Conservation (phyloP, 2,329 filamentous ascomycete species). For the Fusarium nodosum region DNA sequence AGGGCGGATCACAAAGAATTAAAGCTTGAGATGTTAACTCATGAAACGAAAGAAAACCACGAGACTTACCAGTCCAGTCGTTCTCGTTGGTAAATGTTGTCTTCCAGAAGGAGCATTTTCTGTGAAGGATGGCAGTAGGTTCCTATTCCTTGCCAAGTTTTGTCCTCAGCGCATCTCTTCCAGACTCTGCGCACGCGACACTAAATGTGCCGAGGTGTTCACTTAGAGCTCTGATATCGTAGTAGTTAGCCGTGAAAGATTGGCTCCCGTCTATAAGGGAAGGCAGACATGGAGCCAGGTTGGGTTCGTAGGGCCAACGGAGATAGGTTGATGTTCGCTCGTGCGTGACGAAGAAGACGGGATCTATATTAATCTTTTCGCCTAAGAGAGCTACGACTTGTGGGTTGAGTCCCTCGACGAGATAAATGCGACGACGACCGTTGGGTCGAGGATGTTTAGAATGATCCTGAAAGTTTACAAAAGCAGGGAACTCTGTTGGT, state of each 20-base stretch:
- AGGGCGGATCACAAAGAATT: constrained; percentile 9
- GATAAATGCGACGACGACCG: neutral
- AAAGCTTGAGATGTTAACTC: constrained; percentile 1
- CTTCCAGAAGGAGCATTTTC: constrained; percentile 19
- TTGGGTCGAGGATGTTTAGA: neutral
- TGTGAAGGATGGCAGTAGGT: neutral
- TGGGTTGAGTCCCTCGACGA: constrained; percentile 5
- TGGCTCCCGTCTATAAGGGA: constrained; percentile 8
- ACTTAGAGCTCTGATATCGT: neutral
- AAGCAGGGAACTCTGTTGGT: constrained; percentile 1
- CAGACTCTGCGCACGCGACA: constrained; percentile 3
- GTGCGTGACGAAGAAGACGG: constrained; percentile 17
- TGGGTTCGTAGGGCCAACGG: constrained; percentile 15
- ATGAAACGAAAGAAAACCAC: neutral
- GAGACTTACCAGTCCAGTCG: constrained; percentile 1
- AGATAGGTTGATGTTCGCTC: constrained; percentile 18
- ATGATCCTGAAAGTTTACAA: neutral
- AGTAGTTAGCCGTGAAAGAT: constrained; percentile 12
- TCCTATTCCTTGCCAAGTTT: constrained; percentile 17
- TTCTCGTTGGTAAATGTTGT: neutral
- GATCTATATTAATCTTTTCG: constrained; percentile 7
- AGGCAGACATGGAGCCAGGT: constrained; percentile 8
- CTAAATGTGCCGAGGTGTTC: constrained; percentile 10
- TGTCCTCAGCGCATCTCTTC: constrained; percentile 8
- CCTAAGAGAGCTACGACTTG: constrained; percentile 8